Evolutionary conservation across 2,329 filamentous ascomycete species (phyloP).

Genomic region (Microascus cirrosus): DNA sequence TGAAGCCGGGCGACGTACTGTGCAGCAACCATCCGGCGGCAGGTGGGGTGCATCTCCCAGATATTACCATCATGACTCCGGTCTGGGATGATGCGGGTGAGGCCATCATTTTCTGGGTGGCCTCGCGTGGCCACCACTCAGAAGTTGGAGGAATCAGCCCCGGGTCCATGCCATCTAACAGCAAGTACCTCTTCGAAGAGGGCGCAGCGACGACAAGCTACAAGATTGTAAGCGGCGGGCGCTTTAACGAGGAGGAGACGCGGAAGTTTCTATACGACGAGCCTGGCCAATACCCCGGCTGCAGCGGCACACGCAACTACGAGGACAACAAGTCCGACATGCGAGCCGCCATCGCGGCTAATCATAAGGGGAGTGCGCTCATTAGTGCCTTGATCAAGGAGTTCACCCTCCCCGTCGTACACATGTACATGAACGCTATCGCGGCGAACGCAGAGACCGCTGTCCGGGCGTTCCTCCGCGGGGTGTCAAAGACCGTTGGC

Average conservation of each 20-base stretch:
- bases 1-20: constrained; percentile 22
- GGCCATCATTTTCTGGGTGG: constrained; percentile 17
- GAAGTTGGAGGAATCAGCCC: constrained; percentile 66
- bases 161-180: constrained; percentile 73
- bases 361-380: constrained; percentile 72
- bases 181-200: constrained; percentile 53
- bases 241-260: constrained; percentile 69
- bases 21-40: constrained; percentile 21
- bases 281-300: constrained; percentile 64
- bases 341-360: constrained; percentile 78
- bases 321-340: constrained; percentile 79
- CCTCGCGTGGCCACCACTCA: constrained; percentile 19
- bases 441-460: constrained; percentile 8
- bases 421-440: constrained; percentile 10
- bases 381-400: constrained; percentile 64
- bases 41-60: constrained; percentile 25
- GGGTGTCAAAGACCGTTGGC: constrained; percentile 47
- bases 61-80: constrained; percentile 24
- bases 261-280: constrained; percentile 60
- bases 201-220: constrained; percentile 54
- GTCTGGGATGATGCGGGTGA: constrained; percentile 27
- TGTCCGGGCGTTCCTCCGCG: constrained; percentile 7
- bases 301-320: constrained; percentile 67
- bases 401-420: constrained; percentile 60
- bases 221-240: constrained; percentile 64